Conservation (phyloP, 192 early-diverging fungal species). For the Lunasporangiospora selenospora region DNA sequence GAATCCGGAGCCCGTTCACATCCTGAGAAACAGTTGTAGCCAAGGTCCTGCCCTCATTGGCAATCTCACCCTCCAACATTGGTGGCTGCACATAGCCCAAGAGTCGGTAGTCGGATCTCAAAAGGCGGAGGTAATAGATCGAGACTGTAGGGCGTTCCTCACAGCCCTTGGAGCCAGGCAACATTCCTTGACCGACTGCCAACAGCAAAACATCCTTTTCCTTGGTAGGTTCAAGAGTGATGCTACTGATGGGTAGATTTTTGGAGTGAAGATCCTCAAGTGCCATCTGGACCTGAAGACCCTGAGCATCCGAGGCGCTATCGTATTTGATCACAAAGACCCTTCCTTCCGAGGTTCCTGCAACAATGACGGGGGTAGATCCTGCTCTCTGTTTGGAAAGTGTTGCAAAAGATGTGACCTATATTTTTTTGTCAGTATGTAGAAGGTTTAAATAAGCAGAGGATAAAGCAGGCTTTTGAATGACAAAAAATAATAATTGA, state of each 20-base stretch:
- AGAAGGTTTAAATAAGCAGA: too few species aligned
- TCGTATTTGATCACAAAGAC: conserved; percentile 35
- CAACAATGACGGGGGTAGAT: conserved; percentile 25
- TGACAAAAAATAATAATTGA: too few species aligned
- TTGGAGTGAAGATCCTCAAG: conserved; percentile 27
- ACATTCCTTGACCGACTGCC: conserved; percentile 27
- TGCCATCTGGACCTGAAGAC: conserved; percentile 18
- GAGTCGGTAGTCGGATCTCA: conserved; percentile 25
- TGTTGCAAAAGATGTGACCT: conserved; percentile 38
- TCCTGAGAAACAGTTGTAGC: conserved; percentile 32
- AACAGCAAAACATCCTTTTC: conserved; percentile 23
- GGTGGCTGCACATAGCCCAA: conserved; percentile 37
- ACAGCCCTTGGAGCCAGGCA: neutral
- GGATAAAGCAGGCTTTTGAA: too few species aligned
- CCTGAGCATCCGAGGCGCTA: conserved; percentile 16
- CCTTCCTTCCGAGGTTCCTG: conserved; percentile 40
- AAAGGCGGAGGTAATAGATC: conserved; percentile 42
- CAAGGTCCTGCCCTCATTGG: conserved; percentile 31
- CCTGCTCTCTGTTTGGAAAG: conserved; percentile 27
- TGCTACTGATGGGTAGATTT: conserved; percentile 27
- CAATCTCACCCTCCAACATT: conserved; percentile 28
- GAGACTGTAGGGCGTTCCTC: conserved; percentile 28
- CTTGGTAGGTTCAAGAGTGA: conserved; percentile 30
- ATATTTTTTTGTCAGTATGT: too few species aligned
- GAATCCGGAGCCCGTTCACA: conserved; percentile 30